Percentiles rank a stretch among this genome's conserved stretches.
phyloP scores from a whole-genome alignment of 2,329 filamentous ascomycete species.

The Zymoseptoria passerinii region DNA sequence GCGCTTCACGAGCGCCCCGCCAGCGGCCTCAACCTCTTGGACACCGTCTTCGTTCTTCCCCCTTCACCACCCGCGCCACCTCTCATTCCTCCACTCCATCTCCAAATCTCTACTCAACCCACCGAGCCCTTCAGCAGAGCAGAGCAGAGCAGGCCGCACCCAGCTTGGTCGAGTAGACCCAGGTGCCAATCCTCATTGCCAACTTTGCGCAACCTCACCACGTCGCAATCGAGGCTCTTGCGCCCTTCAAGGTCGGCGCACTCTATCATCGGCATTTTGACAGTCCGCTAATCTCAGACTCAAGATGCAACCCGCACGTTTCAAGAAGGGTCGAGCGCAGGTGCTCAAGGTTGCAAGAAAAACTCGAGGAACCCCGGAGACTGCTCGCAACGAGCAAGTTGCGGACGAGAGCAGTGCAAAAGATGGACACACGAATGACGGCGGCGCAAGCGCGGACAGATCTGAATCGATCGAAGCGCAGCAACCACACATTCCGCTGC shows the following conservation, averaged over 20 bases:
- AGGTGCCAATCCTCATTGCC: not conserved
- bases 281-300: no score
- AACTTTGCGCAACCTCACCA: not conserved
- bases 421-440: no score
- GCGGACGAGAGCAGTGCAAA: no score
- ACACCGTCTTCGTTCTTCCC: not conserved
- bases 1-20: not conserved
- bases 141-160: not conserved
- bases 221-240: not conserved
- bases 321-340: no score
- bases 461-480: no score
- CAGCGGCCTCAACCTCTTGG: not conserved
- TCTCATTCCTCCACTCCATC: not conserved
- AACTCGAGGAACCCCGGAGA: not conserved
- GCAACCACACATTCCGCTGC: no score
- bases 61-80: not conserved
- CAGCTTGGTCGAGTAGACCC: not conserved
- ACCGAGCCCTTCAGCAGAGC: not conserved
- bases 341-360: no score
- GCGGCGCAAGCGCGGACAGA: no score
- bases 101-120: not conserved
- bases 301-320: no score
- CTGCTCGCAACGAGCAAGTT: not conserved
- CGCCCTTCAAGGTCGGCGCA: not conserved
- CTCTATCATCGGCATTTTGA: no score